Evolutionary conservation across 2,329 filamentous ascomycete genomes (phyloP).

Genomic region (Verticillium dahliae): DNA sequence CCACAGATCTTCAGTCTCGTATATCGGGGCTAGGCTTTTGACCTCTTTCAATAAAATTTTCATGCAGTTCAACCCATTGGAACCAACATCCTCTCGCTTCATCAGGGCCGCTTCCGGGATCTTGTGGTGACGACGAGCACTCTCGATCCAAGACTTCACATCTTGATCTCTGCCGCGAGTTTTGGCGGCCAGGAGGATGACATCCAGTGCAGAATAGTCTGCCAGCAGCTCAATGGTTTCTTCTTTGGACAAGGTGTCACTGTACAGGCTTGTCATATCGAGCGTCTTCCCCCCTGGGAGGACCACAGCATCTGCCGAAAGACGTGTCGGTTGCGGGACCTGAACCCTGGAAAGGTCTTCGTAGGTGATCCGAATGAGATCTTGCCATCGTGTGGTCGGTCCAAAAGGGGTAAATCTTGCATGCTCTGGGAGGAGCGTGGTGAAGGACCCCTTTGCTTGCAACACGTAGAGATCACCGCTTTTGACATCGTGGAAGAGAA

Average conservation of each 20-base stretch:
- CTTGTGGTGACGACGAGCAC: not conserved
- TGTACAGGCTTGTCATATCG: not conserved
- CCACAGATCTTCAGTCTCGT: not conserved
- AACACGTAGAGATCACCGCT: conserved; percentile 8
- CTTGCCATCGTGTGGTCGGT: not conserved
- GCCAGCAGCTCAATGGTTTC: not conserved
- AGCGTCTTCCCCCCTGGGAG: not conserved
- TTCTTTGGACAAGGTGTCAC: not conserved
- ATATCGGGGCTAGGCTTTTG: not conserved
- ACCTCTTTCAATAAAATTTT: not conserved
- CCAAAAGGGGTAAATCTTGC: not conserved
- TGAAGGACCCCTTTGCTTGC: conserved; percentile 14
- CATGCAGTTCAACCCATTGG: not conserved
- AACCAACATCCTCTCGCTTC: not conserved
- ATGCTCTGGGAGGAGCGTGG: conserved; percentile 4
- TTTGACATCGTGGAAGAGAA: conserved; percentile 12
- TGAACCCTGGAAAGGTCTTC: not conserved
- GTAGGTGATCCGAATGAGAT: not conserved
- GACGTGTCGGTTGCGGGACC: not conserved
- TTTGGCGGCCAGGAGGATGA: not conserved
- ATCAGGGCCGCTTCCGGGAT: not conserved
- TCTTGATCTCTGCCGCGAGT: not conserved
- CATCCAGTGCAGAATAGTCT: not conserved
- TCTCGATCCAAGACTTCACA: not conserved
- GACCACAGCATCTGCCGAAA: not conserved